Evolutionary conservation across 2,329 filamentous ascomycete genomes (phyloP).

Genomic region (Colletotrichum australisinense): DNA sequence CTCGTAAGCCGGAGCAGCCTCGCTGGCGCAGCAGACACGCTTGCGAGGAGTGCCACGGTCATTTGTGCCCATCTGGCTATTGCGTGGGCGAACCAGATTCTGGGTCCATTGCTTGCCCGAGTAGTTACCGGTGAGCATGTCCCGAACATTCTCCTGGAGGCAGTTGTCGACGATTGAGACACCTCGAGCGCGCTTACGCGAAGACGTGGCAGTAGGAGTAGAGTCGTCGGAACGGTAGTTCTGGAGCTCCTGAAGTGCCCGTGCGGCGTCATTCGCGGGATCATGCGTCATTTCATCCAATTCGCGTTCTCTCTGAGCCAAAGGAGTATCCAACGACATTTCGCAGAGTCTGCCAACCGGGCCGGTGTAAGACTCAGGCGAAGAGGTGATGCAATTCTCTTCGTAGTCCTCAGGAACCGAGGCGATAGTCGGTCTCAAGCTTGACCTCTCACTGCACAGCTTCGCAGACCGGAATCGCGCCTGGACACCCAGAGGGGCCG

Average conservation of each 20-base stretch:
- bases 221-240: constrained; percentile 58
- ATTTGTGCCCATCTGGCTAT: constrained; percentile 40
- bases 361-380: constrained; percentile 68
- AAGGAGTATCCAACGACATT: constrained; percentile 59
- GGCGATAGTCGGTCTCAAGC: constrained; percentile 62
- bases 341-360: constrained; percentile 63
- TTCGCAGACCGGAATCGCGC: constrained; percentile 73
- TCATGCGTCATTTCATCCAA: constrained; percentile 56
- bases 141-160: constrained; percentile 76
- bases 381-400: constrained; percentile 62
- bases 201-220: constrained; percentile 49
- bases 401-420: constrained; percentile 69
- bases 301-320: constrained; percentile 58
- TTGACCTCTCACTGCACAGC: constrained; percentile 66
- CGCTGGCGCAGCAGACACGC: constrained; percentile 74
- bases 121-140: constrained; percentile 62
- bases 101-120: constrained; percentile 48
- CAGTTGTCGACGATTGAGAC: constrained; percentile 64
- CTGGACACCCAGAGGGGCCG: constrained; percentile 67
- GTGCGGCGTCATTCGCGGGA: constrained; percentile 64
- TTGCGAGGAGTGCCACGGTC: constrained; percentile 62
- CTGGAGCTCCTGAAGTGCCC: constrained; percentile 70
- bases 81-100: constrained; percentile 51
- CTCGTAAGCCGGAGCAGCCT: constrained; percentile 62
- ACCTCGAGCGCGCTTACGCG: constrained; percentile 69